Evolutionary conservation across 495 filamentous ascomycete species (phyloP), one percentile per base, ranked within the genome.

Genomic region (Letharia lupina): DNA sequence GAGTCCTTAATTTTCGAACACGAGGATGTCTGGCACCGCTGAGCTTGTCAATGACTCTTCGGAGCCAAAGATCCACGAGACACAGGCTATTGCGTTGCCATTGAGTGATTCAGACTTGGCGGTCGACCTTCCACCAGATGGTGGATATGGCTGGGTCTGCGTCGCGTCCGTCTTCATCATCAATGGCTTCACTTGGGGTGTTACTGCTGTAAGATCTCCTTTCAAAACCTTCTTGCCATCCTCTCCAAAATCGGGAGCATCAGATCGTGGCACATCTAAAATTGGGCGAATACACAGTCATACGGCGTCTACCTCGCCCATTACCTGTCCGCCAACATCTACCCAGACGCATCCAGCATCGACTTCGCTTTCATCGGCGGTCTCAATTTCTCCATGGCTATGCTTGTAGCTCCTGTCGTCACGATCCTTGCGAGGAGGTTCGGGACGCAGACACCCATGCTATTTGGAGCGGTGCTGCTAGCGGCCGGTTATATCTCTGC

Each of bases 121-220:
- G 18, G 47, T 9, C 6, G 56, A 59, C 10, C 63, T 50, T 13
- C 63, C 73, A 10, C 81, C 78, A 40, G 81, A 83, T 66, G 81
- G 82, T 42, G 81, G 82, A 1, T 84, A 84, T 70, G 81, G 83
- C 54, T 84, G 82, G 82, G 75, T 84, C 20, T 81, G 79, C 54
- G 79, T 84, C 18, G 73, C 73, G 8, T 78, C 76, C 47, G 77
- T 77, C 33, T 83, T 84, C 67, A 76, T 75, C 70, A 80, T 84
- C 63, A 85, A 84, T 71, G 75, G 77, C 54, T 81, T 83, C 73
- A 83, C 82, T 7, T 85, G 82, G 83, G 83, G 83, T 23, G 78
- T 81, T 42, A 77, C 78, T 62, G 79, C 76, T 64, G 80, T 79
- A 64, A 70, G 71, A 28, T 69, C 13, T 57, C 13, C 23, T 18